Base-by-base conservation (phyloP, 2,329 filamentous ascomycete genomes). In the Cercospora nicotianae region DNA sequence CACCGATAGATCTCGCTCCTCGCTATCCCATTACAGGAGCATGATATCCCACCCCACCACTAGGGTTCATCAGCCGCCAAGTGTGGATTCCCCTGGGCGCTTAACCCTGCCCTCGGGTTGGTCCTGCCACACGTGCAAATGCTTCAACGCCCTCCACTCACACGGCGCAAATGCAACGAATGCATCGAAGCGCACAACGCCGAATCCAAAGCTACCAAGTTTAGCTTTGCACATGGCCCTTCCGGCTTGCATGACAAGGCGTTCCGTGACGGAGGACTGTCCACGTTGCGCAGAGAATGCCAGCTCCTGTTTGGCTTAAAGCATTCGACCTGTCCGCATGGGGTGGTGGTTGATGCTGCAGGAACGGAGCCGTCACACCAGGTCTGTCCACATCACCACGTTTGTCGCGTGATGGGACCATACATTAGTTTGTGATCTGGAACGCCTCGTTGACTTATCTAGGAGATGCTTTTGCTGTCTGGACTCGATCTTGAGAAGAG, bases 81-180 rank as follows among this genome's bases (percentile, higher is more conserved):
- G 61, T 45, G 33, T 61, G 48, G 26, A 53, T 48, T 60, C 45
- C 33, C 28, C 20, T 26, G 28, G 60, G 66, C 66, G 66, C 62
- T 61, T 68, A 68, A 60, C 30, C 57, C 57, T 59, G 16, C 31
- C 18, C 55, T 65, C 58, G 66, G 66, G 60, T 68, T 68, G 62
- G 66, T 42, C 58, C 51, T 53, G 16, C 6, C n/a, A 16, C 63
- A 65, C 63, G 62, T 63, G 62, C 55, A 36, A 59, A 67, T 63
- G 42, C 26, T 20, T 62, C 16, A 33, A 18, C 31, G 31, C 45
- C 53, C 10, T 26, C 57, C 58, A 39, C 30, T 60, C 53, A 63
- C 36, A 69, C 61, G 33, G 42, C 64, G 26, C 12, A 30, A 67
- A 51, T 60, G 64, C 63, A 39, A 53, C 39, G 53, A 42, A 39